These are phyloP conservation scores for Lactifluus piperatus DNA, from an alignment of 768 basidiomycete genomes.

Conservation along the genomic window DNA sequence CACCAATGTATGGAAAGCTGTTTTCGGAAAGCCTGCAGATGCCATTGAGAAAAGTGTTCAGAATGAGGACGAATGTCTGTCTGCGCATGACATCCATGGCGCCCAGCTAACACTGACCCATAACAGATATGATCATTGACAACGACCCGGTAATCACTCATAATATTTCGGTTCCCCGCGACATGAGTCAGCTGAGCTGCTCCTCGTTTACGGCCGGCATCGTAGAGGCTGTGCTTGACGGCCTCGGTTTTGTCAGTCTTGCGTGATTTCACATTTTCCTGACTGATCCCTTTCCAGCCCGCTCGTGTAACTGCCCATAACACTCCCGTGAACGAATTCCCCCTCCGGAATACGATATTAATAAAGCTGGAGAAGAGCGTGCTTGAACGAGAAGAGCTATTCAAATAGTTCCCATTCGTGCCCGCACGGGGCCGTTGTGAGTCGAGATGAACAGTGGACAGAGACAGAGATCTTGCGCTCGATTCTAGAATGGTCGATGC, in stretches of 20 bases:
- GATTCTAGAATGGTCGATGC: conserved; percentile 5
- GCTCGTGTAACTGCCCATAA: conserved; percentile 94
- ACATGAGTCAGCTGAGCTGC: conserved; percentile 89
- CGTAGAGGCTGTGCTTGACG: conserved; percentile 94
- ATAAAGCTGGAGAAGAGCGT: conserved; percentile 94
- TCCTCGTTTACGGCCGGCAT: conserved; percentile 98
- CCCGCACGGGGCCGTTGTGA: background rate
- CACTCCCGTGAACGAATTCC: conserved; percentile 73
- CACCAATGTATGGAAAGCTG: conserved; percentile 89
- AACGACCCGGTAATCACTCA: conserved; percentile 91
- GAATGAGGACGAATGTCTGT: conserved; percentile 89
- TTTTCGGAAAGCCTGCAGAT: conserved; percentile 90
- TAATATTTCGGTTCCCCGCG: conserved; percentile 87
- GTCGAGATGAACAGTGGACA: background rate
- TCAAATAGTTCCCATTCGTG: conserved; percentile 43
- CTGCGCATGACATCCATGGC: background rate
- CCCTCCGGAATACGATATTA: conserved; percentile 87
- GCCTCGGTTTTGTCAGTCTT: conserved; percentile 83
- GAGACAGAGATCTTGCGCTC: background rate
- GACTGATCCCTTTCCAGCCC: conserved; percentile 45
- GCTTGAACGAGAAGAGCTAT: conserved; percentile 85
- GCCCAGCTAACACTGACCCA: conserved; percentile 6
- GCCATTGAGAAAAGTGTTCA: conserved; percentile 95
- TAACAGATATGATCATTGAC: conserved; percentile 92
- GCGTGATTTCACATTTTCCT: background rate